Evolutionary conservation across 2,329 filamentous ascomycete genomes (phyloP), one percentile per base, ranked within the genome.

Genomic region (Venturia asperata): DNA sequence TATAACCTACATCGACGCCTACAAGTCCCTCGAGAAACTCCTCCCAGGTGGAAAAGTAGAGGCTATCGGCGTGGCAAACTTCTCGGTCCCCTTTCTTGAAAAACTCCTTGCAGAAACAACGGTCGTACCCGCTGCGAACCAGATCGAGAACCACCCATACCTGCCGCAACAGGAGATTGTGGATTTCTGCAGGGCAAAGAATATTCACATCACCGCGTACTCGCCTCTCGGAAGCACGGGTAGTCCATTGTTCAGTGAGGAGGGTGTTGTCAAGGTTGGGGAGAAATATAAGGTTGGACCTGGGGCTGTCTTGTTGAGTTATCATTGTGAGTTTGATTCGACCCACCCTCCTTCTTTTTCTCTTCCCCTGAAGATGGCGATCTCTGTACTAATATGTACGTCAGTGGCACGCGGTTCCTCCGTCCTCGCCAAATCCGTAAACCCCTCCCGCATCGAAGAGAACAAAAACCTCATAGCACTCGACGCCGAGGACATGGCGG

Each of bases 371-470:
- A 21, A 34, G 30, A 34, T 34, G 30, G 30, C 17, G 11, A 30
- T 13, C 43, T 9, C 5, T 21, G 7, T 58, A 39, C 47, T 62
- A 47, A 62, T 19, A 4, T 34, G 43, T 10, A 11, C 5, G n/a
- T 67, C 63, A 89, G 87, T 90, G 60, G 82, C 85, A 64, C 83
- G 87, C 67, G 87, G 87, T 69, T 83, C 80, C 72, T 89, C 87
- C 7, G 89, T 91, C 21, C 81, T 92, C 37, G 83, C 89, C 71
- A 91, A 91, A 77, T 90, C 87, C 0, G 86, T 89, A 47, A 89
- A 83, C 7, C 82, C 83, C 17, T 80, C 81, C 61, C 83, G 88
- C 70, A 91, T 91, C 75, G 83, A 87, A 72, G 82, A 86, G 71
- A 92, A 92, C 77, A 79, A 83, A 74, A 82, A 87, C 68, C 80